Evolutionary conservation across 2,329 filamentous ascomycete genomes (phyloP).

Genomic region (Paecilomyces variotii): DNA sequence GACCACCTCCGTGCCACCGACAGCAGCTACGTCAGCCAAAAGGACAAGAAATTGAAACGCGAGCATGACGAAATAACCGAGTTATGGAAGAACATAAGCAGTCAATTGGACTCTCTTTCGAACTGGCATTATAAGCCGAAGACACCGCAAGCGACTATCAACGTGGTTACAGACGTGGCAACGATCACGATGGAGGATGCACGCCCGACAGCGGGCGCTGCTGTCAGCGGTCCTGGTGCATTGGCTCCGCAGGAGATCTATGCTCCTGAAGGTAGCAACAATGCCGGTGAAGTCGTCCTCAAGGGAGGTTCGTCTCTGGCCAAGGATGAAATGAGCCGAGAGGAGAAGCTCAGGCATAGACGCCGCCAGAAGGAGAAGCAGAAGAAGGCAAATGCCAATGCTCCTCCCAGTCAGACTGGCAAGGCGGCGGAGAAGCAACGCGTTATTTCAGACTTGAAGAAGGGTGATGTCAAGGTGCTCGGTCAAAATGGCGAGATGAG

Average conservation of each 20-base stretch:
- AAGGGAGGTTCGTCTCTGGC: slow-evolving; percentile 72
- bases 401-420: slow-evolving; percentile 37
- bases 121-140: slow-evolving; percentile 96
- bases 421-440: slow-evolving; percentile 40
- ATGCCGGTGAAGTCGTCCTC: slow-evolving; percentile 61
- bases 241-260: slow-evolving; percentile 95
- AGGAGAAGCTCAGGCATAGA: slow-evolving; percentile 70
- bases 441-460: slow-evolving; percentile 62
- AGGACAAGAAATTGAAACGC: slow-evolving; percentile 71
- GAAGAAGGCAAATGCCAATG: slow-evolving; percentile 52
- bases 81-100: slow-evolving; percentile 74
- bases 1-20: slow-evolving; percentile 75
- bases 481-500: slow-evolving; percentile 80
- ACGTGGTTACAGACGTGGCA: slow-evolving; percentile 83
- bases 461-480: slow-evolving; percentile 85
- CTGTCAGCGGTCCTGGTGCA: slow-evolving; percentile 52
- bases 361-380: slow-evolving; percentile 80
- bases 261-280: slow-evolving; percentile 60
- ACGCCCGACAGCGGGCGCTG: slow-evolving; percentile 70
- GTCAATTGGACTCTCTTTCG: slow-evolving; percentile 77
- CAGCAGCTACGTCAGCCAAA: slow-evolving; percentile 70
- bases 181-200: slow-evolving; percentile 93
- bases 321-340: slow-evolving; percentile 76
- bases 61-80: slow-evolving; percentile 76
- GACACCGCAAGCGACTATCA: slow-evolving; percentile 69